Evolutionary conservation across 2,329 filamentous ascomycete genomes (phyloP), one percentile per base, ranked within the genome.

Genomic region (Phyllosticta capitalensis): DNA sequence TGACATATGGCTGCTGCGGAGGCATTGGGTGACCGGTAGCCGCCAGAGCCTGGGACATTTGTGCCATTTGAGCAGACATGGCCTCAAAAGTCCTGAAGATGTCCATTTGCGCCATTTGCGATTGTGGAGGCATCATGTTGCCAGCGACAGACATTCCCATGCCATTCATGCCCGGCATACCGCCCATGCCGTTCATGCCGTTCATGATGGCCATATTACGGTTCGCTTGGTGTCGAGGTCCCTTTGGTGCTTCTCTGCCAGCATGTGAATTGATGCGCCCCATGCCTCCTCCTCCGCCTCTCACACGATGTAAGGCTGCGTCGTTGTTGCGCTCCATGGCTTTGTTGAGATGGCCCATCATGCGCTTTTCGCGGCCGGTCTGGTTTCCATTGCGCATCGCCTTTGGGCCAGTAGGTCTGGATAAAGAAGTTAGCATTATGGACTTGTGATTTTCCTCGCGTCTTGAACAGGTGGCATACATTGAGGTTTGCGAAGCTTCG

Each of bases 361-460:
- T 85, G 63, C 90, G 85, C 72, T 90, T 91, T 61, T 89, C 88
- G 65, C 89, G 85, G 61, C 67, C 74, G 58, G 70, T 75, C 58
- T 71, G 70, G 66, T 77, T 83, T 56, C 83, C 83, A 71, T 88
- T 90, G 68, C 94, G 88, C 91, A 97, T 96, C 33, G 92, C 91
- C 72, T 92, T 94, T 19, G 94, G 94, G 60, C 92, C 94, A 56
- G 91, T 97, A 9, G 94, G 94, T 69, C 92, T 96, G 68, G 61
- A 48, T 9, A 38, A 50, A 5, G 12, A n/a, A 10, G 55, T 61
- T 49, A 57, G 54, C 22, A 12, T 28, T 12, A 14, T 17, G 21
- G 7, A 22, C 5, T 12, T 17, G 7, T 14, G 21, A 28, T n/a
- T 7, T 21, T 5, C 9, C 21, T 21, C 9, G 9, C 14, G 22